phyloP scores from a whole-genome alignment of 495 filamentous ascomycete species.

The Aspergillus olivimuriae region DNA sequence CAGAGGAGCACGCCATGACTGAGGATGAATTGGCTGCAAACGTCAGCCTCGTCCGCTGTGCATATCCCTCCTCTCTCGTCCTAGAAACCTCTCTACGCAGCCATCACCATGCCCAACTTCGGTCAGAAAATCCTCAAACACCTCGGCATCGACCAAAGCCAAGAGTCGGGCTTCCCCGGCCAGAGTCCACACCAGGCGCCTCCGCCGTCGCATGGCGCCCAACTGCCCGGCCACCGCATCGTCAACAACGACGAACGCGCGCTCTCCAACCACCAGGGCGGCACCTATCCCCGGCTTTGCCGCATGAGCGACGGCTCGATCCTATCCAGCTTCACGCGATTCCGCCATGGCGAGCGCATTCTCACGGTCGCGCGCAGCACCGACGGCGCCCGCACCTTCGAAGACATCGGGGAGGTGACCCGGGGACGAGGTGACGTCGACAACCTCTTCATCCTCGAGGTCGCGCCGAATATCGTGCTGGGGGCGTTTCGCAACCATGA shows the following conservation, averaged over 20 bases:
- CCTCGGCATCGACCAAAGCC: constrained; percentile 3
- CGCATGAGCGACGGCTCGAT: constrained; percentile 34
- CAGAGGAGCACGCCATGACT: too few species aligned
- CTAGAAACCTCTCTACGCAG: too few species aligned
- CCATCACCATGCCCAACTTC: constrained; percentile 28
- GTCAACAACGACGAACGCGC: constrained; percentile 35
- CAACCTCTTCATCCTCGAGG: constrained; percentile 52
- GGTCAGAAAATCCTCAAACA: constrained; percentile 34
- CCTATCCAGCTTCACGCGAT: constrained; percentile 35
- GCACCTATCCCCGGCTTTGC: constrained; percentile 35
- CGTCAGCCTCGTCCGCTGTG: too few species aligned
- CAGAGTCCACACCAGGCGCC: constrained; percentile 3
- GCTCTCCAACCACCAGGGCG: constrained; percentile 35
- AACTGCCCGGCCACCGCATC: constrained; percentile 14
- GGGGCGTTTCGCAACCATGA: constrained; percentile 59
- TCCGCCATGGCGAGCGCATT: constrained; percentile 22
- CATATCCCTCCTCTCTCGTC: neutral
- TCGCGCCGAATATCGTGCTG: constrained; percentile 42
- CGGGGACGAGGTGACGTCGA: constrained; percentile 46
- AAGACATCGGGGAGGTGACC: constrained; percentile 31
- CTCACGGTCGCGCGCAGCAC: constrained; percentile 31
- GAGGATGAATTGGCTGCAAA: too few species aligned
- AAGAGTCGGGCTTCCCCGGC: neutral
- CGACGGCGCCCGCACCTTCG: constrained; percentile 31
- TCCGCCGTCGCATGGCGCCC: constrained; percentile 4